phyloP scores from a whole-genome alignment of 1,284 basidiomycete species.

The Puccinia horiana region DNA sequence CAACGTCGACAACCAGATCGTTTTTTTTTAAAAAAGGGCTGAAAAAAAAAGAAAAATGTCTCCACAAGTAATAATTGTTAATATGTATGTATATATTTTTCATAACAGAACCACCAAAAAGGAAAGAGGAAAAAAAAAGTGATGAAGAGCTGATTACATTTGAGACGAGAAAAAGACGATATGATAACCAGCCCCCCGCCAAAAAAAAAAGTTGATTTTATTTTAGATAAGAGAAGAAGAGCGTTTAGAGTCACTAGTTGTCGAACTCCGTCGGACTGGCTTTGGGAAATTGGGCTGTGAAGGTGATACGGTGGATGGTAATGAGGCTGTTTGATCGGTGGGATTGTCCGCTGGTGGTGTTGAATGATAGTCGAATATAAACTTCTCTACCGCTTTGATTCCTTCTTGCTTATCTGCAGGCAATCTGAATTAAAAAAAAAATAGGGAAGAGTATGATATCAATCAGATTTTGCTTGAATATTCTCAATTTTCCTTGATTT shows the following conservation, averaged over 20 bases:
- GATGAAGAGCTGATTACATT: too few relatives aligned
- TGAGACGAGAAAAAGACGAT: too few relatives aligned
- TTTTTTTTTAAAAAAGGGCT: too few relatives aligned
- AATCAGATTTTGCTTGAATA: background rate
- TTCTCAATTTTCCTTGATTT: background rate
- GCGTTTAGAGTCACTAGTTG: background rate
- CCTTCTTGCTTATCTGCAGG: constrained; percentile 29
- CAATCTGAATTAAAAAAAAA: constrained; percentile 4
- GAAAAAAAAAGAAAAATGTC: too few relatives aligned
- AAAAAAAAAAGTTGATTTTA: too few relatives aligned
- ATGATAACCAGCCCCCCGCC: too few relatives aligned
- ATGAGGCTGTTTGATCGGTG: background rate
- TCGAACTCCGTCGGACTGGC: background rate
- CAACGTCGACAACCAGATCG: too few relatives aligned
- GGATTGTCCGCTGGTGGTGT: background rate
- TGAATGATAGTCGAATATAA: constrained; percentile 30
- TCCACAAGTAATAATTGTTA: too few relatives aligned
- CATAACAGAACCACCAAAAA: too few relatives aligned
- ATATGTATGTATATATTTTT: too few relatives aligned
- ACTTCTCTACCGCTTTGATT: constrained; percentile 20
- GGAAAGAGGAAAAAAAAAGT: too few relatives aligned
- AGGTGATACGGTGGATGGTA: background rate
- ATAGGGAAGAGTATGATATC: background rate
- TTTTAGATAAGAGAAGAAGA: too few relatives aligned
- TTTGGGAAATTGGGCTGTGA: background rate